phyloP scores from a whole-genome alignment of 2,329 filamentous ascomycete genomes.

The Colletotrichum tropicale region DNA sequence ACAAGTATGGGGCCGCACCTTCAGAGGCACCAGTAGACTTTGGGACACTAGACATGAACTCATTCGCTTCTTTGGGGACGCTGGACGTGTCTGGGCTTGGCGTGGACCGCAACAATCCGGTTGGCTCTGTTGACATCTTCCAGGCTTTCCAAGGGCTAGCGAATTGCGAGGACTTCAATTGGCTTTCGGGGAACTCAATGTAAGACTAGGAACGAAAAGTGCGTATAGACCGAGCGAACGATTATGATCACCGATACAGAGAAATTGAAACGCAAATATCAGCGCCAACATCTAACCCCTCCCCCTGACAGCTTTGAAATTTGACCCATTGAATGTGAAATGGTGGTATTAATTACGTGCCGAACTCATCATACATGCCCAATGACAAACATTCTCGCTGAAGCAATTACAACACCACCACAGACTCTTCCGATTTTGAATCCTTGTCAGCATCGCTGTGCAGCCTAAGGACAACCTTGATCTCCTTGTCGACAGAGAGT shows the following conservation, averaged over 20 bases:
- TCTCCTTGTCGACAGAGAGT: slow-evolving; percentile 21
- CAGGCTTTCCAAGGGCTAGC: neutral
- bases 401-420: neutral
- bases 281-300: neutral
- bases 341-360: neutral
- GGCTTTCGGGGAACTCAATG: neutral
- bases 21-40: neutral
- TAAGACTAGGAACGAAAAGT: neutral
- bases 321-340: neutral
- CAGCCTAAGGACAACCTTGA: neutral
- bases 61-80: neutral
- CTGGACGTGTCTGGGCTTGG: neutral
- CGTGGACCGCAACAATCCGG: neutral
- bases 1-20: neutral
- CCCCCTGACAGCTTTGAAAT: too few species aligned
- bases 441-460: neutral
- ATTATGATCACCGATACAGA: neutral
- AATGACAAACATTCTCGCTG: neutral
- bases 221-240: neutral
- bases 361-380: neutral
- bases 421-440: neutral
- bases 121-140: neutral
- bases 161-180: slow-evolving; percentile 6
- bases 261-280: neutral
- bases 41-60: neutral